These are phyloP conservation scores for Neurospora sp. DNA, from an alignment of 495 filamentous ascomycete genomes.

Conservation along the genomic window DNA sequence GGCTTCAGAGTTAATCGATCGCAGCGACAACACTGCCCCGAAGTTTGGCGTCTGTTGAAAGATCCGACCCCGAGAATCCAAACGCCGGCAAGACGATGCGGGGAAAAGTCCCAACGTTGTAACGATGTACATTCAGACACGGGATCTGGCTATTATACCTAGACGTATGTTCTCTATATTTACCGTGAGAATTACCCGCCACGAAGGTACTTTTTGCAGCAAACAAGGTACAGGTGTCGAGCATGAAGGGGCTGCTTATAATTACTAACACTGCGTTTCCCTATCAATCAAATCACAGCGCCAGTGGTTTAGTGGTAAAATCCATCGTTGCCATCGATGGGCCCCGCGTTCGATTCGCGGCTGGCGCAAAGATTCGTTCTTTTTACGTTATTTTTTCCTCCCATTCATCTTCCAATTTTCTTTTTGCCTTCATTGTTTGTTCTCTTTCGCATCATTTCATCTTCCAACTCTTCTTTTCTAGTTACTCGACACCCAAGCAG, in stretches of 20 bases:
- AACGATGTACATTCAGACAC: background rate
- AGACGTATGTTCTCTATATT: background rate
- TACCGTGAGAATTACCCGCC: background rate
- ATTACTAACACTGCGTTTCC: accelerated
- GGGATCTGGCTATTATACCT: background rate
- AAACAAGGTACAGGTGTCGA: too few relatives aligned
- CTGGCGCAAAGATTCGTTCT: slow-evolving; percentile 20
- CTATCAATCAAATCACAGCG: background rate
- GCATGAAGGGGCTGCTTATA: background rate
- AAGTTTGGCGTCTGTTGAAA: background rate
- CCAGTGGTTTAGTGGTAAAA: slow-evolving; percentile 45
- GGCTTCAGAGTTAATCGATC: background rate
- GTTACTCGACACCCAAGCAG: background rate
- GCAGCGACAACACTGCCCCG: background rate
- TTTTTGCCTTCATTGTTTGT: background rate
- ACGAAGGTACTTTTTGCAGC: background rate
- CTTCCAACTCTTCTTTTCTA: background rate
- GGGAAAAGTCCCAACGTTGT: background rate
- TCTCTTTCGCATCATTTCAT: background rate
- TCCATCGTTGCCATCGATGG: slow-evolving; percentile 45
- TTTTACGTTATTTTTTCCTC: background rate
- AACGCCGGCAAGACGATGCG: background rate
- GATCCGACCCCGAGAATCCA: background rate
- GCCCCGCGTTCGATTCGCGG: slow-evolving; percentile 43
- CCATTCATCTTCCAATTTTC: background rate